Conservation (phyloP, 1,284 basidiomycete species). For the Gymnopus androsaceus region DNA sequence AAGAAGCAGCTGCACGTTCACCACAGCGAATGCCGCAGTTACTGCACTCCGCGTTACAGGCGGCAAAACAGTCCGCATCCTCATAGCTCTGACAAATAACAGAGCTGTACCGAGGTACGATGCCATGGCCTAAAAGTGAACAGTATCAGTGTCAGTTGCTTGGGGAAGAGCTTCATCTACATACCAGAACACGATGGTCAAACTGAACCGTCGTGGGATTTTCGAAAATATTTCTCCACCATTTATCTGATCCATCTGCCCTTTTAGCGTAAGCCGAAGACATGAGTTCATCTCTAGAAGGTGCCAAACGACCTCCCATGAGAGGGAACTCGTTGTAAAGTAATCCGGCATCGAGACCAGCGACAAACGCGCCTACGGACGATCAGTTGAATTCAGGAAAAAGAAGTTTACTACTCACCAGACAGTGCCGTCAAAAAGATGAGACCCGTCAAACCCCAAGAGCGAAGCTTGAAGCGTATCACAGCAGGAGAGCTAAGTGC, state of each 20-base stretch:
- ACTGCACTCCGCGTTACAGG: conserved; percentile 64
- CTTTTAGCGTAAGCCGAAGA: conserved; percentile 73
- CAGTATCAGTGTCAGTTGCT: neutral
- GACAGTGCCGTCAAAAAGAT: conserved; percentile 91
- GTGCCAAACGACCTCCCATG: conserved; percentile 90
- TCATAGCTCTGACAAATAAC: conserved; percentile 47
- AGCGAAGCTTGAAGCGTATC: conserved; percentile 59
- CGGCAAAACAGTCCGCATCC: conserved; percentile 64
- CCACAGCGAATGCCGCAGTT: conserved; percentile 77
- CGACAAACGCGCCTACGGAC: conserved; percentile 88
- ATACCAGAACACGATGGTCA: conserved; percentile 88
- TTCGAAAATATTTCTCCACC: conserved; percentile 94
- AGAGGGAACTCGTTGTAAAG: conserved; percentile 97
- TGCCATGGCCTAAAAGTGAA: conserved; percentile 65
- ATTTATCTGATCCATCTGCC: conserved; percentile 70
- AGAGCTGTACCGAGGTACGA: conserved; percentile 75
- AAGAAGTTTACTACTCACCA: conserved; percentile 46
- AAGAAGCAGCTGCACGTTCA: conserved; percentile 83
- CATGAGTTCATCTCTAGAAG: conserved; percentile 85
- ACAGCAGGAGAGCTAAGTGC: conserved; percentile 60
- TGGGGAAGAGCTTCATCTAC: conserved; percentile 28
- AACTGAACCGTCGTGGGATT: conserved; percentile 99
- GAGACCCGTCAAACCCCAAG: conserved; percentile 68
- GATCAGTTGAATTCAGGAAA: conserved; percentile 11
- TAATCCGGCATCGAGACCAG: conserved; percentile 94